These are phyloP conservation scores for Hamigera avellanea DNA, from an alignment of 495 filamentous ascomycete genomes.

Conservation along the genomic window DNA sequence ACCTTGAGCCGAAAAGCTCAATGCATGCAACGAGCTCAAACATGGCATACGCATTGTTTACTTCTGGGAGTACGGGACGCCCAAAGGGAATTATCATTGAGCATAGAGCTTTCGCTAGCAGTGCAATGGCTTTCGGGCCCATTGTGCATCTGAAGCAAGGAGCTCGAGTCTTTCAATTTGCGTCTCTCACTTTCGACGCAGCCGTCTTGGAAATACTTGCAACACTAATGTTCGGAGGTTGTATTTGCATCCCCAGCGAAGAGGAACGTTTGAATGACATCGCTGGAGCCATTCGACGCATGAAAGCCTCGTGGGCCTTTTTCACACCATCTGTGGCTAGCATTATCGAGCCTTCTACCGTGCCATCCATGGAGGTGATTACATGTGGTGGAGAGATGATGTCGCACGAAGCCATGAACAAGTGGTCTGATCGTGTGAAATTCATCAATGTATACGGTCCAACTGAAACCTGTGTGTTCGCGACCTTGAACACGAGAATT, in stretches of 20 bases:
- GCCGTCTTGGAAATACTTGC: slow-evolving; percentile 39
- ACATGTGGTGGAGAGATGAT: slow-evolving; percentile 36
- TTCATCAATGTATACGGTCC: slow-evolving; percentile 51
- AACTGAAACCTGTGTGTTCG: slow-evolving; percentile 37
- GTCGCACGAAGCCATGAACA: slow-evolving; percentile 36
- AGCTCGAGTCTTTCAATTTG: slow-evolving; percentile 41
- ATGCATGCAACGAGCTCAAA: slow-evolving; percentile 19
- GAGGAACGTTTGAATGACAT: slow-evolving; percentile 42
- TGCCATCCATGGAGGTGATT: slow-evolving; percentile 33
- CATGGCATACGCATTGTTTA: slow-evolving; percentile 32
- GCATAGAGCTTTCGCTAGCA: slow-evolving; percentile 36
- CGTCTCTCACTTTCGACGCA: slow-evolving; percentile 44
- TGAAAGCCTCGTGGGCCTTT: slow-evolving; percentile 38
- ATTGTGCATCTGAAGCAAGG: slow-evolving; percentile 21
- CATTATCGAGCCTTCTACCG: slow-evolving; percentile 33
- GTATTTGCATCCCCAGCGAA: slow-evolving; percentile 49
- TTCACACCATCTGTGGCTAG: slow-evolving; percentile 43
- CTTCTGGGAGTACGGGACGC: slow-evolving; percentile 47
- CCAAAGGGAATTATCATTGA: slow-evolving; percentile 43
- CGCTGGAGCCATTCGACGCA: slow-evolving; percentile 32
- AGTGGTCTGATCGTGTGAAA: slow-evolving; percentile 39
- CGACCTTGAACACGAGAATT: slow-evolving; percentile 22
- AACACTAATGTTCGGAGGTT: slow-evolving; percentile 43
- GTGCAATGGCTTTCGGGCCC: slow-evolving; percentile 30
- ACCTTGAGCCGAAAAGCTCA: too few species aligned